Percentiles rank a stretch among this genome's conserved stretches.
Conservation (phyloP, 495 filamentous ascomycete species). For the Penicillium canescens region DNA sequence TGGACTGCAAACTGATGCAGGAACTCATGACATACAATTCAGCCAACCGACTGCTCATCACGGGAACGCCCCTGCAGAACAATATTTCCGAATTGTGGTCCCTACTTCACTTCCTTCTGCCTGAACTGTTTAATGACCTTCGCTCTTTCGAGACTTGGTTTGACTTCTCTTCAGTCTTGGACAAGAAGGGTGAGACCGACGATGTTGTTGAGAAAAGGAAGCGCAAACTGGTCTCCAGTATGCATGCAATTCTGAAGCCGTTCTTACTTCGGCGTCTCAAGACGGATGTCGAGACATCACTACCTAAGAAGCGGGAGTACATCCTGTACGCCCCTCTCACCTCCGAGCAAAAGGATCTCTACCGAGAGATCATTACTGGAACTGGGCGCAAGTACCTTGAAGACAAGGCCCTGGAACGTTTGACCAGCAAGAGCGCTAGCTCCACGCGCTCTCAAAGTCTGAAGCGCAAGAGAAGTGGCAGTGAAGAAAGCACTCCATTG, state of each 20-base stretch:
- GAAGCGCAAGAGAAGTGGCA: slow-evolving; percentile 56
- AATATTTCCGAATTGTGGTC: slow-evolving; percentile 97
- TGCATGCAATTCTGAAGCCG: slow-evolving; percentile 91
- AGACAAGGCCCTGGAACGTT: slow-evolving; percentile 73
- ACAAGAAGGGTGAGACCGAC: slow-evolving; percentile 67
- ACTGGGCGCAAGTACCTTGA: slow-evolving; percentile 81
- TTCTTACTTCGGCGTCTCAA: slow-evolving; percentile 88
- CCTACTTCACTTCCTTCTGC: slow-evolving; percentile 87
- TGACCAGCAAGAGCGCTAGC: slow-evolving; percentile 37
- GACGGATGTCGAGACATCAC: slow-evolving; percentile 81
- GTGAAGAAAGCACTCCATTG: slow-evolving; percentile 40
- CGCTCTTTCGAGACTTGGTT: slow-evolving; percentile 93
- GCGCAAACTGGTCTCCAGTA: slow-evolving; percentile 78
- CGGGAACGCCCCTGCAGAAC: slow-evolving; percentile 93
- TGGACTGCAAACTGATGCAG: slow-evolving; percentile 87
- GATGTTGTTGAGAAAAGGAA: slow-evolving; percentile 55
- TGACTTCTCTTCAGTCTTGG: slow-evolving; percentile 86
- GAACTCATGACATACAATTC: slow-evolving; percentile 86
- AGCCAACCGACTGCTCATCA: slow-evolving; percentile 87
- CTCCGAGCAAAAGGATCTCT: slow-evolving; percentile 83
- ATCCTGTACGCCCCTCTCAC: slow-evolving; percentile 90
- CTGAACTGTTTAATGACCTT: slow-evolving; percentile 86
- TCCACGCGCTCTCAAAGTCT: slow-evolving; percentile 39
- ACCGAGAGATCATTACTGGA: slow-evolving; percentile 79
- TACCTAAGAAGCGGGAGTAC: slow-evolving; percentile 97